Base-by-base conservation (phyloP, 108 stramenopile species). In the Pseudonitzschia multistriata region DNA sequence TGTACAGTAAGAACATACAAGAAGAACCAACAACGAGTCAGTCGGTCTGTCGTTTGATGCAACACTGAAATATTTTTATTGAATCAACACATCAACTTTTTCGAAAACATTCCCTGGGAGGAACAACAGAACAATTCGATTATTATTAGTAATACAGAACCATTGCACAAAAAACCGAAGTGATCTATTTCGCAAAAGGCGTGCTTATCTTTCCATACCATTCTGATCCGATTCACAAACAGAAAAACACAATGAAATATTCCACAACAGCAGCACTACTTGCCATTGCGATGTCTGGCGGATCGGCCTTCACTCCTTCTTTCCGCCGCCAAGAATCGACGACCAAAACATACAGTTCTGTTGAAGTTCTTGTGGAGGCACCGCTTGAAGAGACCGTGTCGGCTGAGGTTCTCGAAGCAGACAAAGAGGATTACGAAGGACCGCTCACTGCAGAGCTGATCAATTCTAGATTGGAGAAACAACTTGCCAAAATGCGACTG, bases 401-500 rank as follows among this genome's bases (percentile, higher is more conserved):
- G 21, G 21, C 47, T 25, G 63, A 47, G 42, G 21, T 47, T 24
- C 21, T 64, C 27, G 42, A 45, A 27, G 42, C 24, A 19, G 39
- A 64, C n/a, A 36, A 34, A 50, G 53, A 45, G 56, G 69, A 77
- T 29, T 47, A 53, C 17, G 36, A 62, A n/a, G 75, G 79, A 33
- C 79, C 82, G 25, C 50, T 84, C 6, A 82, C 77, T 49, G 76
- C 70, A 21, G 80, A 84, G 36, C 83, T 85, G 52, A 77, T 92
- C 67, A 86, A 86, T 70, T 69, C 81, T 22, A 78, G 80, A 53
- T 69, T 79, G 30, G 79, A 88, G 17, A 62, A 54, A 47, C 66
- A 83, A 66, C 54, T 92, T 59, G 75, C 68, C 50, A 85, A 84
- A 72, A 52, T 92, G 68, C 79, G 66, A 50, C 69, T 80, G 13